A percentile compares a stretch with the other conserved stretches of the same genome.
Evolutionary conservation across 1,284 basidiomycete species (phyloP).

Genomic region (Leccinum proliferum): DNA sequence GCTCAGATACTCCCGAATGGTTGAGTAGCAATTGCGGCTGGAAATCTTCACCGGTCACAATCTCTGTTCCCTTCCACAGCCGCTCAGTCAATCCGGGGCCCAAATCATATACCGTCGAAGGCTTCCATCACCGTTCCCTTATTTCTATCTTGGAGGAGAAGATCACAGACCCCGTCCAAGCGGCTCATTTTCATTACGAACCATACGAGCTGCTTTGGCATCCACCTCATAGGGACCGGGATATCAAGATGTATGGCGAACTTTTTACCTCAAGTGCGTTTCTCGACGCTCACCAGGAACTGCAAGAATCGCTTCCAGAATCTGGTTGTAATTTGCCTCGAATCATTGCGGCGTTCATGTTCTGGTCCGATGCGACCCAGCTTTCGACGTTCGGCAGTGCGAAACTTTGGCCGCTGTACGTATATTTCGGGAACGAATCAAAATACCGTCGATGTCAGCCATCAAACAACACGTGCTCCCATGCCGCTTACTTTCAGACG

Average conservation of each 20-base stretch:
- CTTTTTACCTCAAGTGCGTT: no score
- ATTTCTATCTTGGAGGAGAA: not conserved
- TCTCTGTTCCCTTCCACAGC: no score
- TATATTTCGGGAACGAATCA: not conserved
- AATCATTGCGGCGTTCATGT: not conserved
- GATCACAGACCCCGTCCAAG: not conserved
- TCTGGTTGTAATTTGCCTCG: no score
- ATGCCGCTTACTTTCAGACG: not conserved
- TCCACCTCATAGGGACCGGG: no score
- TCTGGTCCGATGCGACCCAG: not conserved
- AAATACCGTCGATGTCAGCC: not conserved
- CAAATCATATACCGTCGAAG: not conserved
- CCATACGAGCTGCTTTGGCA: not conserved
- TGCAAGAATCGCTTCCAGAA: no score
- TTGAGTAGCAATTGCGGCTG: not conserved
- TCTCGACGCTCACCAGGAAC: no score
- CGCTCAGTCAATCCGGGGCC: no score
- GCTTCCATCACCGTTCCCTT: not conserved
- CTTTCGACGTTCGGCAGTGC: not conserved
- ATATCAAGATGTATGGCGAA: no score
- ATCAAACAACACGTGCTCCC: not conserved
- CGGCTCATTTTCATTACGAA: not conserved
- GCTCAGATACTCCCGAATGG: not conserved
- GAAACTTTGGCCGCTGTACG: not conserved
- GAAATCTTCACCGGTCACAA: no score